These are phyloP conservation scores for Vachellia pachyceras DNA, from an alignment of 306 rosid genomes.

Conservation along the genomic window DNA sequence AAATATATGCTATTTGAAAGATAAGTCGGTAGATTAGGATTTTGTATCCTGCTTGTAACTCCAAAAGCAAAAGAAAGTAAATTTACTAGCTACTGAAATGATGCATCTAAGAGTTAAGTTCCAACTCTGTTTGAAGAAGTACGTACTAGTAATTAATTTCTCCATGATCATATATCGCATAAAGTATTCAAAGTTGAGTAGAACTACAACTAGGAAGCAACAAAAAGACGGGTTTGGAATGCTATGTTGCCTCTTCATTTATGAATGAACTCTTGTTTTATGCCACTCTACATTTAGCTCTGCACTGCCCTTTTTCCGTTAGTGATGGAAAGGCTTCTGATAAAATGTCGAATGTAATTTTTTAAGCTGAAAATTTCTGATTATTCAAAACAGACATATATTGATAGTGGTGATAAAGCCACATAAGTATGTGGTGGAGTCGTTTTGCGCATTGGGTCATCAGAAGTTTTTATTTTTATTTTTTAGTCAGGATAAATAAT, in stretches of 20 bases:
- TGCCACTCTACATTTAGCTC: neutral
- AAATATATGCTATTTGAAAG: neutral
- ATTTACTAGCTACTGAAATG: constrained; percentile 3
- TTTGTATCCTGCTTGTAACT: neutral
- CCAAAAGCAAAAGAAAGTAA: neutral
- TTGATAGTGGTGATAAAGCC: neutral
- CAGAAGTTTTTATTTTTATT: neutral
- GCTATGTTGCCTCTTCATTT: neutral
- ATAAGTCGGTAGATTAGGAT: neutral
- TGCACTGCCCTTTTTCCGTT: neutral
- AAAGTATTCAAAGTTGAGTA: neutral
- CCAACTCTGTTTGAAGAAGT: neutral
- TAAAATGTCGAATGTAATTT: neutral
- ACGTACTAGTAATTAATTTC: neutral
- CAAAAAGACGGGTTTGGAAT: neutral
- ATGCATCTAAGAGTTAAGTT: neutral
- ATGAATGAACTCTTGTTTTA: neutral
- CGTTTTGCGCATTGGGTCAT: neutral
- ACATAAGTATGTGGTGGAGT: neutral
- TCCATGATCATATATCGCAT: neutral
- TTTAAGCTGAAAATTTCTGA: neutral
- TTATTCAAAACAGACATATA: neutral
- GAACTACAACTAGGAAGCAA: neutral
- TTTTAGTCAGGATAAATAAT: neutral
- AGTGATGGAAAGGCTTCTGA: neutral